Conservation (phyloP, 1,139 yeast species). For the Yamadazyma songkhlaensis region DNA sequence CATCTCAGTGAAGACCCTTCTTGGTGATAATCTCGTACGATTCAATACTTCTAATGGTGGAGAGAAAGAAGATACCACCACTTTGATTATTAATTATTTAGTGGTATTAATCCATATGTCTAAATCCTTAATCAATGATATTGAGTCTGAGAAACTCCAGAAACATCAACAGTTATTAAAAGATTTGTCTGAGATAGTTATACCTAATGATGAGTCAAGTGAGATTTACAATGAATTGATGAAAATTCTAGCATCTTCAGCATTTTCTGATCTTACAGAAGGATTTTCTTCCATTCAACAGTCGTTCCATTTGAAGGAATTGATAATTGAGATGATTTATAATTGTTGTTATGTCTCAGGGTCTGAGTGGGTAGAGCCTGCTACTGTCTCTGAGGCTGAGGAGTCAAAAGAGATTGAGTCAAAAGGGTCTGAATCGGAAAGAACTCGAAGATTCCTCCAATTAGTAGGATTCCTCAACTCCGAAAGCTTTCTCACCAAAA, state of each 20-base stretch:
- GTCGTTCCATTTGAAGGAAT: slow-evolving; percentile 15
- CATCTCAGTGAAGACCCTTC: slow-evolving; percentile 19
- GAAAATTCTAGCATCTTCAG: slow-evolving; percentile 8
- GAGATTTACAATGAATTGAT: slow-evolving; percentile 15
- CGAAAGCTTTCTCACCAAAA: slow-evolving; percentile 15
- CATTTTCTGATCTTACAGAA: slow-evolving; percentile 8
- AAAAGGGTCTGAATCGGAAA: no score
- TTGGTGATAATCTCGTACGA: slow-evolving; percentile 17
- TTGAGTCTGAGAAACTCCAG: neutral
- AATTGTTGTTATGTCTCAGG: slow-evolving; percentile 17
- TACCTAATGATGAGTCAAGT: slow-evolving; percentile 11
- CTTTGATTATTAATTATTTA: slow-evolving; percentile 9
- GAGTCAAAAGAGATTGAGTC: no score
- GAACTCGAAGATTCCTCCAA: slow-evolving; percentile 21
- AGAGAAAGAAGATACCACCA: slow-evolving; percentile 6
- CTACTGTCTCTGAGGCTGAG: no score
- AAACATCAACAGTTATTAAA: slow-evolving; percentile 5
- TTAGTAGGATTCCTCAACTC: slow-evolving; percentile 23
- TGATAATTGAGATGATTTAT: slow-evolving; percentile 19
- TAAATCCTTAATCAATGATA: slow-evolving; percentile 8
- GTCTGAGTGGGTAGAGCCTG: no score
- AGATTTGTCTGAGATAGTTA: slow-evolving; percentile 4
- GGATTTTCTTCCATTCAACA: slow-evolving; percentile 11
- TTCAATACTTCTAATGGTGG: neutral
- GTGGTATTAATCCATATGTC: slow-evolving; percentile 12